Evolutionary conservation across 371 early-diverging fungal species (phyloP), one percentile per base, ranked within the genome.

Genomic region (Lichtheimia ornata): DNA sequence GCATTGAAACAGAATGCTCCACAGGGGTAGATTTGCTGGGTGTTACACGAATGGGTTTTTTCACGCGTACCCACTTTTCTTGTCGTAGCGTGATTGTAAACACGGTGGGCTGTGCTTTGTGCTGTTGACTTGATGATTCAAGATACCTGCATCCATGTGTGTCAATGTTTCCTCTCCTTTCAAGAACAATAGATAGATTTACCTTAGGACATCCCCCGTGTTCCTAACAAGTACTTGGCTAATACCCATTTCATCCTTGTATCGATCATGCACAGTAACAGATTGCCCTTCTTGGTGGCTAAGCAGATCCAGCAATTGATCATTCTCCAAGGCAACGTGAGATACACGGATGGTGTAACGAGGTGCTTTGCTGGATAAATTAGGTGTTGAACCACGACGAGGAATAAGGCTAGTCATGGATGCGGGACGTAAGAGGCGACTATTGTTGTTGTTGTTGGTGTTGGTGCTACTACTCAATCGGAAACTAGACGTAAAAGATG

Each of bases 241-340:
- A n/a, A 45, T 43, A 12, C 57, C 57, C 13, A 41, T 40, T 25
- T 25, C 22, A 18, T 45, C 28, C 15, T 45, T 5, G 35, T 35
- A 18, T 41, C 12, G 14, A 18, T 30, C 20, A 9, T 40, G 20
- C 40, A 40, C n/a, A 25, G 22, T 22, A 5, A 15, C 15, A 13
- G 91, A 89, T 9, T 72, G 68, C 17, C 84, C 81, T 72, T 95
- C 94, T 20, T 78, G 73, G 28, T 62, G 59, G 51, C 64, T 63
- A 41, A 93, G 73, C 30, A 94, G 77, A 76, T 94, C 93, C 24
- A 85, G 83, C 27, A 94, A 73, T 44, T 91, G 89, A 70, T 99
- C 98, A 67, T 97, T 96, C 76, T 98, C 95, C 22, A 98, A 78
- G 69, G 96, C 97, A 12, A 94, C 66, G 72, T 87, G 93, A 54